A percentile compares a stretch with the other conserved stretches of the same genome.
Evolutionary conservation across 345 rosid genomes (phyloP).

Genomic region (Eucalyptus virginea): DNA sequence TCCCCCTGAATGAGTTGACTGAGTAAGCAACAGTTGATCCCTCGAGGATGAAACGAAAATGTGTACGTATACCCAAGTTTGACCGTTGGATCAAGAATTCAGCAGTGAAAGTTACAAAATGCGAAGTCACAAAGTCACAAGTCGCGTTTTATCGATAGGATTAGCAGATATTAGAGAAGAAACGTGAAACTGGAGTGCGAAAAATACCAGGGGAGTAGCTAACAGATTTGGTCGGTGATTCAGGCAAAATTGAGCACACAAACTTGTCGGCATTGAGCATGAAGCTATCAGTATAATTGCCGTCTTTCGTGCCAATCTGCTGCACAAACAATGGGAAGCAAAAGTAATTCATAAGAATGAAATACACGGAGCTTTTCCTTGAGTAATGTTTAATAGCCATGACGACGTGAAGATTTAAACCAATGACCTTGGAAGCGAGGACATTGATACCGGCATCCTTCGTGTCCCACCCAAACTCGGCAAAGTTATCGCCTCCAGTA

Average conservation of each 20-base stretch:
- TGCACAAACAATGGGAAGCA: neutral
- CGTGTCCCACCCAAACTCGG: conserved; percentile 75
- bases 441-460: conserved; percentile 70
- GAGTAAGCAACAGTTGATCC: neutral
- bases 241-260: conserved; percentile 35
- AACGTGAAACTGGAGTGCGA: neutral
- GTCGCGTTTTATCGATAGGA: neutral
- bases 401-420: neutral
- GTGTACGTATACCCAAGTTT: neutral
- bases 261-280: conserved; percentile 18
- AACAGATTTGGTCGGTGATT: conserved; percentile 34
- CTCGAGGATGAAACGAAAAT: neutral
- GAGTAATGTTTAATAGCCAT: neutral
- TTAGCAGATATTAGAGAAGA: neutral
- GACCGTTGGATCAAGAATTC: neutral
- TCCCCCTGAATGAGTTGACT: conserved; percentile 16
- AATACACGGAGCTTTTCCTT: neutral
- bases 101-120: neutral
- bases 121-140: neutral
- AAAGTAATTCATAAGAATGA: neutral
- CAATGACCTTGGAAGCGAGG: conserved; percentile 53
- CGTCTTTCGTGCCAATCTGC: conserved; percentile 2
- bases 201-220: conserved; percentile 32
- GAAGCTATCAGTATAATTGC: neutral
- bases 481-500: neutral